Evolutionary conservation across 2,329 filamentous ascomycete species (phyloP), one percentile per base, ranked within the genome.

Genomic region (Exophiala calicioides): DNA sequence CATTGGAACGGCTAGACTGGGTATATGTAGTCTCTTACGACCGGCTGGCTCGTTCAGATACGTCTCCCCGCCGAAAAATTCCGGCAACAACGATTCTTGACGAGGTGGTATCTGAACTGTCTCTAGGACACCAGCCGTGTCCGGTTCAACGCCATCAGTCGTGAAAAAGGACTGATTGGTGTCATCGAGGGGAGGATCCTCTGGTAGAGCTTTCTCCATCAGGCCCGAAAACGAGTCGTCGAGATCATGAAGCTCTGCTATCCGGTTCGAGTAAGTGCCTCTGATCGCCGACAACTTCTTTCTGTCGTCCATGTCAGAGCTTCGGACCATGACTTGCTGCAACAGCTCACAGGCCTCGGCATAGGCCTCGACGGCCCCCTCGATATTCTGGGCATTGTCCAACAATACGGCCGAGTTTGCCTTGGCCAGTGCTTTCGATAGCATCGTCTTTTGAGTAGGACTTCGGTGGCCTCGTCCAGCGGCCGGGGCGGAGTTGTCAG

Each of bases 371-470:
- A 94, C 84, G 13, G 93, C 93, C 30, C 88, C 90, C 65, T 91
- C 88, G 54, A 93, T 91, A 62, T 97, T 95, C 61, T 93, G 88
- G 10, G 89, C 90, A 78, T 96, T 97, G 69, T 98, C 93, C 30
- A 98, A 79, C 57, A 96, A 80, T 19, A 98, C 93, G 16, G 93
- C 93, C 9, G 88, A 91, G 63, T 98, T 96, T 38, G 93, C 93
- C 70, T 96, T 95, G 64, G 95, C 86, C 44, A 98, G 73, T 1
- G 93, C 93, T 59, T 87, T 88, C n/a, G 91, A 95, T 26, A 98
- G 78, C 90, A 97, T 97, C 8, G 85, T 87, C 73, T 96, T 97
- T 65, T 97, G 86, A 1, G 86, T 89, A 10, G 81, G 80, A n/a
- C 67, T 68, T 52, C 69, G 67, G 48, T 68, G 66, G 53, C 65